phyloP scores from a whole-genome alignment of 345 rosid genomes.

The Lumnitzera racemosa region DNA sequence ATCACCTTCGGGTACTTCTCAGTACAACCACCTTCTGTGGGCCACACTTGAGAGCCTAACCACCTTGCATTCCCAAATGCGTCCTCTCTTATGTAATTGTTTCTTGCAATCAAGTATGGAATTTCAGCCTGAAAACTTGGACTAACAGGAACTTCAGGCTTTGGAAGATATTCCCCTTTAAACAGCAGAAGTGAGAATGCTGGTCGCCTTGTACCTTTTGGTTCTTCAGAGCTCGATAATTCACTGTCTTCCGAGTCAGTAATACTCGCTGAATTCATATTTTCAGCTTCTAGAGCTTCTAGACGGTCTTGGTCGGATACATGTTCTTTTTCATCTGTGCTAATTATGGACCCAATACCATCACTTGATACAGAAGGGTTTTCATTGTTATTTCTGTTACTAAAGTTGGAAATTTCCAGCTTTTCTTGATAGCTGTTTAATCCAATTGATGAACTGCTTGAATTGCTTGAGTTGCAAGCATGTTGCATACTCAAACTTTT shows the following conservation, averaged over 20 bases:
- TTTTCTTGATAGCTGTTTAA: constrained; percentile 5
- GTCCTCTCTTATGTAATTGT: constrained; percentile 18
- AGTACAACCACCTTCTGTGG: constrained; percentile 16
- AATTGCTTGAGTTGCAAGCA: not conserved
- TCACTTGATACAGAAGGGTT: too few species aligned
- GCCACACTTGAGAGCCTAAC: constrained; percentile 34
- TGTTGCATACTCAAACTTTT: constrained; percentile 3
- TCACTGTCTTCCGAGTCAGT: not conserved
- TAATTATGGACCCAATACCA: too few species aligned
- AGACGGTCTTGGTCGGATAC: too few species aligned
- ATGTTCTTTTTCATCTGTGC: too few species aligned
- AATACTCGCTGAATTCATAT: too few species aligned
- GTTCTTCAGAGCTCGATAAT: constrained; percentile 5
- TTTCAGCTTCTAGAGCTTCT: too few species aligned
- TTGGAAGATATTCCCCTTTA: constrained; percentile 5
- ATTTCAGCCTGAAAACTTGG: constrained; percentile 38
- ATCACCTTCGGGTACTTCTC: constrained; percentile 12
- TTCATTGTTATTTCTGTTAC: not conserved
- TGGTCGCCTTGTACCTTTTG: not conserved
- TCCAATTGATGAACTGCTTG: not conserved
- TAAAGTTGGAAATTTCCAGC: not conserved
- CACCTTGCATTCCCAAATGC: constrained; percentile 29
- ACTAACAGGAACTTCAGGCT: constrained; percentile 26
- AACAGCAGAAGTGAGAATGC: constrained; percentile 2
- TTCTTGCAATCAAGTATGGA: constrained; percentile 21